phyloP scores from a whole-genome alignment of 257 asterid species.

The Rauvolfia tetraphylla region DNA sequence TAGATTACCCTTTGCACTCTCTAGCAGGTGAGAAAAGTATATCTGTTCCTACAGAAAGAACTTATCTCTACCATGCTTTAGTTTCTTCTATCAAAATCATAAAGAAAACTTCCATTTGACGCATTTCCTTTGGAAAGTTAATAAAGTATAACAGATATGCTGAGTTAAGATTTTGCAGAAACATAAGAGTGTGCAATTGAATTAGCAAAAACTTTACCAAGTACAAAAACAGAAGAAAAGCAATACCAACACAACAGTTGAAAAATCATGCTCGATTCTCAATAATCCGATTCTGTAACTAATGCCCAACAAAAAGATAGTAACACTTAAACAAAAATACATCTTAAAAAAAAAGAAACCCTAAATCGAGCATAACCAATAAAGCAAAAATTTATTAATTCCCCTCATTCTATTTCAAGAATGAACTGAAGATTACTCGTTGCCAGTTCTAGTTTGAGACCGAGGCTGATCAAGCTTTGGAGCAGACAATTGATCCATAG shows the following conservation, averaged over 20 bases:
- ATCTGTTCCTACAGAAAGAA: neutral
- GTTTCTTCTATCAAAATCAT: neutral
- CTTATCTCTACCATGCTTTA: neutral
- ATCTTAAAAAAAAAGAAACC: constrained; percentile 8
- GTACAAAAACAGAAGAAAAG: neutral
- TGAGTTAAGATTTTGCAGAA: neutral
- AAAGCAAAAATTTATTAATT: neutral
- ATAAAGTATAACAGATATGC: neutral
- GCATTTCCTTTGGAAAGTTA: neutral
- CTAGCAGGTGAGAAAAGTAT: neutral
- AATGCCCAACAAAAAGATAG: neutral
- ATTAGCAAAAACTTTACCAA: neutral
- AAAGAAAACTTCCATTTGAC: neutral
- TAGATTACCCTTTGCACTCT: neutral
- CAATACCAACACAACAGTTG: neutral
- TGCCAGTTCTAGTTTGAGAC: constrained; percentile 1
- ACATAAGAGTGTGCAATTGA: neutral
- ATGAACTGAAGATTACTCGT: constrained; percentile 6
- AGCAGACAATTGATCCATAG: constrained; percentile 8
- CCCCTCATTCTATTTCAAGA: neutral
- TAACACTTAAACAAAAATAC: neutral
- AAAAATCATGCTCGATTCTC: neutral
- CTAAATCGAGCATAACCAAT: neutral
- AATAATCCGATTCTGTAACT: neutral
- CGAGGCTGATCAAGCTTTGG: constrained; percentile 1